These are phyloP conservation scores for Schrenkiella parvula DNA, from an alignment of 345 rosid species.

Conservation along the genomic window DNA sequence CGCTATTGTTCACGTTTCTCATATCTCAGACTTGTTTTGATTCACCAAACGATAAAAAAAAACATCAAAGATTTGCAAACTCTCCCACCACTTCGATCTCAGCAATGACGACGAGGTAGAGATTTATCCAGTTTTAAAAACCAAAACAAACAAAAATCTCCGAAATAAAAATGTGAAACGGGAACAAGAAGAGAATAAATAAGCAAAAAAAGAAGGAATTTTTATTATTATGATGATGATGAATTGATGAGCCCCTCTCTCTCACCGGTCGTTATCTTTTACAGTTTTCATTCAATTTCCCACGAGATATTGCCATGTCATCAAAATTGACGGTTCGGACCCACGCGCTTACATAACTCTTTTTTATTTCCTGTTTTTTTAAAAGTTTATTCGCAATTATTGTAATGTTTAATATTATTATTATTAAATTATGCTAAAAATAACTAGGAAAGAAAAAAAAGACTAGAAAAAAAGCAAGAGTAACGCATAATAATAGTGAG, in stretches of 20 bases:
- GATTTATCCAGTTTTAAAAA: background rate
- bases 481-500: constrained; percentile 22
- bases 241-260: constrained; percentile 18
- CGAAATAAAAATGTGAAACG: background rate
- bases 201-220: background rate
- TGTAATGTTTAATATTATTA: constrained; percentile 1
- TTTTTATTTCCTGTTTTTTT: background rate
- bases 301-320: constrained; percentile 53
- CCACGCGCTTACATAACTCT: constrained; percentile 31
- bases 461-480: background rate
- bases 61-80: constrained; percentile 21
- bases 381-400: constrained; percentile 12
- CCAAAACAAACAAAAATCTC: background rate
- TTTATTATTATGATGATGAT: background rate
- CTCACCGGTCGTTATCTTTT: constrained; percentile 49
- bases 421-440: constrained; percentile 1
- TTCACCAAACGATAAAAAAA: background rate
- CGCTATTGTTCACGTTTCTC: constrained; percentile 56
- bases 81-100: constrained; percentile 28
- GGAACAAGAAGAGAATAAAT: constrained; percentile 4
- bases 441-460: background rate
- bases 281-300: constrained; percentile 51
- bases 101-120: background rate
- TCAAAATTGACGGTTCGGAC: constrained; percentile 28
- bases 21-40: constrained; percentile 20